These are phyloP conservation scores for Albophoma yamanashiensis DNA, from an alignment of 2,329 filamentous ascomycete genomes.

Conservation along the genomic window DNA sequence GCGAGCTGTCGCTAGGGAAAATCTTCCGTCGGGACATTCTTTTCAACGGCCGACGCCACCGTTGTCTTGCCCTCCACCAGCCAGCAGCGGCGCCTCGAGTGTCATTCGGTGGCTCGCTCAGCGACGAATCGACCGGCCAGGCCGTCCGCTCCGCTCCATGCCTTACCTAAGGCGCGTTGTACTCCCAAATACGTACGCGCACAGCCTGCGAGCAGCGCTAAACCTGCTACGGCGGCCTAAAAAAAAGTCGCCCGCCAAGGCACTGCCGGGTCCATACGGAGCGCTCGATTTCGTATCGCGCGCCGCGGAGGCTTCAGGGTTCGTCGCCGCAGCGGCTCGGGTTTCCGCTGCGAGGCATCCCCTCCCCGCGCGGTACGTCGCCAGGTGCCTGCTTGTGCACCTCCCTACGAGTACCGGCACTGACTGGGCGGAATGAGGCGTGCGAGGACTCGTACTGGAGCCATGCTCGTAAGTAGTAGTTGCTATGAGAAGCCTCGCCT, in stretches of 20 bases:
- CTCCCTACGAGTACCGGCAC: too few relatives aligned
- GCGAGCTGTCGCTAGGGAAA: background rate
- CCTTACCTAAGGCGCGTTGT: too few relatives aligned
- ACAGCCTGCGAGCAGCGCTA: background rate
- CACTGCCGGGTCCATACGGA: background rate
- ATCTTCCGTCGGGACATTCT: background rate
- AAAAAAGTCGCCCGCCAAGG: background rate
- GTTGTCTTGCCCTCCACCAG: background rate
- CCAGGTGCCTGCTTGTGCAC: too few relatives aligned
- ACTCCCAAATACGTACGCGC: too few relatives aligned
- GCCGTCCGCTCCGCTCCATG: background rate
- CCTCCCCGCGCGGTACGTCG: background rate
- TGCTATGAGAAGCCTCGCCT: background rate
- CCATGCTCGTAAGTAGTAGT: too few relatives aligned
- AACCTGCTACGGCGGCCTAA: background rate
- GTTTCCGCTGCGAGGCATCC: background rate
- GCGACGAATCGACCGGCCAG: background rate
- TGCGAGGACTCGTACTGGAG: too few relatives aligned
- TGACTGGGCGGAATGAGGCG: too few relatives aligned
- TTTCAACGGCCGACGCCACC: background rate
- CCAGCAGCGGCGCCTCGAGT: background rate
- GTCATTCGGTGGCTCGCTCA: too few relatives aligned
- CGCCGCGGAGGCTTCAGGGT: background rate
- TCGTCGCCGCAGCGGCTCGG: background rate
- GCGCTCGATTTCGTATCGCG: background rate